Percentiles rank a stretch among this genome's conserved stretches.
These are phyloP conservation scores for Citrullus amarus DNA, from an alignment of 306 rosid genomes.

Conservation along the genomic window DNA sequence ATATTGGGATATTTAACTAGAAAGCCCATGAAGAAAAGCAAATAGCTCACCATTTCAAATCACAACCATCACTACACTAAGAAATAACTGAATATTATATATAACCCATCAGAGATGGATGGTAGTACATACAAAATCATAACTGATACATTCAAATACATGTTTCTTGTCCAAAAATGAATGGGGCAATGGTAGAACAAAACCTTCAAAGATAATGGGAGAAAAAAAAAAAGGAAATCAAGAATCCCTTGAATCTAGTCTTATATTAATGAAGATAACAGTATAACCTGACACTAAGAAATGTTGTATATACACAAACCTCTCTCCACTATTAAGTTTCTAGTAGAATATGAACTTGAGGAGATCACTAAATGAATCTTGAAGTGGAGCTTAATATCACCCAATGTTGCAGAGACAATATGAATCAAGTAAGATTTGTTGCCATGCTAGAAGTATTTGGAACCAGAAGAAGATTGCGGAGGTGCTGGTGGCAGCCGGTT, in stretches of 20 bases:
- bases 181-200: neutral
- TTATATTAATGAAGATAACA: slow-evolving; percentile 7
- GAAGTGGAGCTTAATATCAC: slow-evolving; percentile 29
- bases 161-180: slow-evolving; percentile 38
- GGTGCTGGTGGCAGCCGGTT: slow-evolving; percentile 81
- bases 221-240: slow-evolving; percentile 16
- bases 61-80: neutral
- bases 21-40: neutral
- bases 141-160: slow-evolving; percentile 21
- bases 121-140: slow-evolving; percentile 16
- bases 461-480: slow-evolving; percentile 55
- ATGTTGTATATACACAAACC: slow-evolving; percentile 66
- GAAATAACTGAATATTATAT: slow-evolving; percentile 6
- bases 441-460: slow-evolving; percentile 41
- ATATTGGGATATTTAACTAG: neutral
- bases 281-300: slow-evolving; percentile 26
- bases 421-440: slow-evolving; percentile 18
- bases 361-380: slow-evolving; percentile 28
- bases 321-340: slow-evolving; percentile 32
- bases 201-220: neutral
- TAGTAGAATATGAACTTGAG: slow-evolving; percentile 30
- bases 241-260: slow-evolving; percentile 24
- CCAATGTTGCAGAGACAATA: slow-evolving; percentile 37
- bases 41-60: neutral
- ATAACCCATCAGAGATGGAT: slow-evolving; percentile 7